These are phyloP conservation scores for Akanthomyces uredinophilus DNA, from an alignment of 2,329 filamentous ascomycete species.

Conservation along the genomic window DNA sequence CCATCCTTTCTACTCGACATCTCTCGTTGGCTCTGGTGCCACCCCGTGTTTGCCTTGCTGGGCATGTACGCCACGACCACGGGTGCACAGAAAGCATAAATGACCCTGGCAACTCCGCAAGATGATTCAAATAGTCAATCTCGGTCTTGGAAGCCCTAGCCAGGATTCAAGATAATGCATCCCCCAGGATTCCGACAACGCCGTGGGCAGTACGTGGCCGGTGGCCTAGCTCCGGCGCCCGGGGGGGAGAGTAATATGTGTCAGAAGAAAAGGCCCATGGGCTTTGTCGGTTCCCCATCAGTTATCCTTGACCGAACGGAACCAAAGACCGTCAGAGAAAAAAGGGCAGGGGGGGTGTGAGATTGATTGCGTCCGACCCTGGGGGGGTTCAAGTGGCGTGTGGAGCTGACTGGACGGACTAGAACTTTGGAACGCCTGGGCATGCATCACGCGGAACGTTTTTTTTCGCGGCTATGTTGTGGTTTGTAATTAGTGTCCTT, in stretches of 20 bases:
- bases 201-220: neutral
- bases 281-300: neutral
- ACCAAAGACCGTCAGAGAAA: neutral
- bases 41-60: neutral
- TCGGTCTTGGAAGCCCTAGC: neutral
- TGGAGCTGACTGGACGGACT: neutral
- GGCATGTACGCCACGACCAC: neutral
- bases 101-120: neutral
- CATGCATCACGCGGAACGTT: conserved; percentile 2
- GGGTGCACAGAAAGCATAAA: neutral
- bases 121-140: neutral
- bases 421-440: conserved; percentile 13
- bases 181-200: conserved; percentile 5
- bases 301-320: neutral
- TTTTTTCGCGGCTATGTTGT: neutral
- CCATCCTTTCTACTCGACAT: no score
- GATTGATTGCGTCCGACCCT: neutral
- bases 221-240: neutral
- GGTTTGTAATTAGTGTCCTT: conserved; percentile 3
- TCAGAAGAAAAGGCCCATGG: conserved; percentile 3
- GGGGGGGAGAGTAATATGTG: conserved; percentile 8
- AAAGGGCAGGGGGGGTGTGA: conserved; percentile 1
- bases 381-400: neutral
- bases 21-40: neutral
- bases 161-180: neutral